Base-by-base conservation (phyloP, 2,329 filamentous ascomycete species). In the Fusarium foetens region DNA sequence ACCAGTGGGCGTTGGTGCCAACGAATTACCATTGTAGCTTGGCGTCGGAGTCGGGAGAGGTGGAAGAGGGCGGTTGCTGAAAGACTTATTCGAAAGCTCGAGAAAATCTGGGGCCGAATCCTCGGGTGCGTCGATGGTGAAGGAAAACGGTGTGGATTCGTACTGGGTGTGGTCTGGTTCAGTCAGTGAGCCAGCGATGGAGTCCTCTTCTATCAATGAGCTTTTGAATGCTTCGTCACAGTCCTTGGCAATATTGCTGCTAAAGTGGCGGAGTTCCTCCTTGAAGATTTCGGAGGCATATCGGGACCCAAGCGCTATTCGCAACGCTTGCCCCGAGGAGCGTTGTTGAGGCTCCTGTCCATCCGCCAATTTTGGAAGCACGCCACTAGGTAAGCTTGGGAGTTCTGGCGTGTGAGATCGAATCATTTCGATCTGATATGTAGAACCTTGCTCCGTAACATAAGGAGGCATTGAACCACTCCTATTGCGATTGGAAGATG, bases 211-310 rank as follows among this genome's bases (percentile, higher is more conserved):
- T 19, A 87, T 81, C 16, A 89, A 74, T 14, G 86, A 87, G 74
- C 92, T 90, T 78, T 94, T 95, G 84, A 98, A 98, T 3, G 95
- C 95, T 77, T 96, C 93, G 77, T 98, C 95, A 77, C 95, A 97
- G 65, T 96, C 93, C 80, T 94, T 94, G 54, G 94, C 94, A 68
- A 98, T 91, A 76, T 94, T 94, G 75, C 89, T 90, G 75, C 94
- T 97, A 63, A 97, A 92, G 75, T 95, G 92, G 11, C 94, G 88
- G 59, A 96, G 88, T 79, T 97, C 95, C 65, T 94, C 94, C 74
- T 89, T 91, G 75, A 87, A 81, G 43, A 83, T 75, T 54, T 80
- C 66, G n/a, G 81, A 81, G 48, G 75, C 78, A 71, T 76, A 77
- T 38, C 68, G 63, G 13, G 69, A 61, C 21, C 74, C 76, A 39